Percentiles rank a stretch among this genome's conserved stretches.
phyloP scores from a whole-genome alignment of 345 rosid genomes.

The Sonneratia alba region DNA sequence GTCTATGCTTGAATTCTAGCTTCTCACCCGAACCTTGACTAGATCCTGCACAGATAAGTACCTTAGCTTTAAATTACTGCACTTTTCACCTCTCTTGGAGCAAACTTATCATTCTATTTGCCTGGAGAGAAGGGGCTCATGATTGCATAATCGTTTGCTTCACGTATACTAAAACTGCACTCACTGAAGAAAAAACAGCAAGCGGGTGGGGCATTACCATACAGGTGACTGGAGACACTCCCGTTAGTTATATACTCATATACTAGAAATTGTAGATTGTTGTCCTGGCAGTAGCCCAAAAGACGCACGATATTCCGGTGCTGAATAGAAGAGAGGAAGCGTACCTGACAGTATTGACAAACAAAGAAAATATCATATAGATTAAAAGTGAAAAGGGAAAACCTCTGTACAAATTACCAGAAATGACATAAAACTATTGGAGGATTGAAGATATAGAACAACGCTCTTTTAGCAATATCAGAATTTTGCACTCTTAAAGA shows the following conservation, averaged over 20 bases:
- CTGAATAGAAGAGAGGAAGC: conserved; percentile 75
- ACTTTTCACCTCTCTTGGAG: background rate
- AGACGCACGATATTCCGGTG: conserved; percentile 79
- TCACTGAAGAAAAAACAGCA: conserved; percentile 11
- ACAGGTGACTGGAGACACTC: conserved; percentile 93
- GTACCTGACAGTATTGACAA: conserved; percentile 48
- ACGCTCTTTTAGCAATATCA: background rate
- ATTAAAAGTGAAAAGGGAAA: background rate
- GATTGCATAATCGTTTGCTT: background rate
- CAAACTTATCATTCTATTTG: background rate
- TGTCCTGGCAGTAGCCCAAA: conserved; percentile 87
- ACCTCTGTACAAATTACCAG: background rate
- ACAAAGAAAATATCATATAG: conserved; percentile 5
- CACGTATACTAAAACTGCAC: background rate
- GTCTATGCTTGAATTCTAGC: conserved; percentile 92
- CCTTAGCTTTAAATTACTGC: background rate
- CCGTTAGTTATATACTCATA: conserved; percentile 91
- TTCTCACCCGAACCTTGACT: conserved; percentile 58
- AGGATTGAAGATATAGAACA: background rate
- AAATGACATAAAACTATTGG: background rate
- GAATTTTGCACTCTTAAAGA: background rate
- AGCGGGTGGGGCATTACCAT: conserved; percentile 53
- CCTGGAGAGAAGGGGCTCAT: background rate
- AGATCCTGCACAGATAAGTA: conserved; percentile 34
- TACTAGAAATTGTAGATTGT: conserved; percentile 64